These are phyloP conservation scores for Yamadazyma aaseri DNA, from an alignment of 1,139 yeast species.

Conservation along the genomic window DNA sequence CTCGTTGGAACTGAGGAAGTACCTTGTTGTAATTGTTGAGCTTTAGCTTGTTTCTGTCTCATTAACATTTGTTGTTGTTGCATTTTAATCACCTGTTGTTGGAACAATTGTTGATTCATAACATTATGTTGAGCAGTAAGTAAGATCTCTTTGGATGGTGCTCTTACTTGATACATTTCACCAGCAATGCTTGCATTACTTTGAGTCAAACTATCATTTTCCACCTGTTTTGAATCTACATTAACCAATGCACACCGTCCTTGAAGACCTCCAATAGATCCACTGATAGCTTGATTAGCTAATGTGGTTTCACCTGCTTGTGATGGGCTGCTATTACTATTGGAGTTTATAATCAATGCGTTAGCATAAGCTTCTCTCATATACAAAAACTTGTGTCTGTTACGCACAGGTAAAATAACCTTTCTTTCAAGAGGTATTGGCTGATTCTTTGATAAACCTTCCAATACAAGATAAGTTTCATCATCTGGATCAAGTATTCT, in stretches of 20 bases:
- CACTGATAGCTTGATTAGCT: slow-evolving; percentile 51
- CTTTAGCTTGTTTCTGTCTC: slow-evolving; percentile 31
- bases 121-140: slow-evolving; percentile 45
- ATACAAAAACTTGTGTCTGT: slow-evolving; percentile 69
- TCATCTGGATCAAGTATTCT: slow-evolving; percentile 70
- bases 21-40: slow-evolving; percentile 21
- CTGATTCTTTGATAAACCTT: slow-evolving; percentile 79
- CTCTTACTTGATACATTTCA: slow-evolving; percentile 58
- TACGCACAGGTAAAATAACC: slow-evolving; percentile 66
- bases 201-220: slow-evolving; percentile 39
- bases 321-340: slow-evolving; percentile 22
- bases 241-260: slow-evolving; percentile 76
- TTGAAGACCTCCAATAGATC: slow-evolving; percentile 68
- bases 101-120: slow-evolving; percentile 49
- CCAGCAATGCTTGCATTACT: slow-evolving; percentile 53
- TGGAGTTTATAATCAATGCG: slow-evolving; percentile 41
- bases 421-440: slow-evolving; percentile 83
- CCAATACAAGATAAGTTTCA: slow-evolving; percentile 89
- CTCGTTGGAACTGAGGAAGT: no score
- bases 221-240: slow-evolving; percentile 42
- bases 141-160: slow-evolving; percentile 54
- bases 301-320: slow-evolving; percentile 36
- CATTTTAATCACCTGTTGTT: slow-evolving; percentile 46
- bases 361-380: slow-evolving; percentile 83
- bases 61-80: slow-evolving; percentile 39